Conservation (phyloP, 2,329 filamentous ascomycete species). For the Scytalidium sp. region DNA sequence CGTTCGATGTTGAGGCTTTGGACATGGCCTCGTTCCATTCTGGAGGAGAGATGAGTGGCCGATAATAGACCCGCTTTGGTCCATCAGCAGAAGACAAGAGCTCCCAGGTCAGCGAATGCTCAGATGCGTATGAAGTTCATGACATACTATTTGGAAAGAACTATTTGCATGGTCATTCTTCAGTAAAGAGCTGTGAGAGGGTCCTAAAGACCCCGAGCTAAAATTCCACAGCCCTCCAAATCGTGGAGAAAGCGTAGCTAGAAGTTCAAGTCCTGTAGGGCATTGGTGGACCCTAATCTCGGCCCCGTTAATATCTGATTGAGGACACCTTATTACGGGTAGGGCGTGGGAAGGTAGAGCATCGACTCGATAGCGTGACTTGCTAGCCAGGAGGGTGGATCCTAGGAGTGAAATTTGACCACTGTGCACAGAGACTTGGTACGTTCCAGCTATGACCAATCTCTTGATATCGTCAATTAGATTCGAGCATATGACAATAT, state of each 20-base stretch:
- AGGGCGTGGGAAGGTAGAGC: conserved; percentile 69
- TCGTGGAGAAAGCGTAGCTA: conserved; percentile 62
- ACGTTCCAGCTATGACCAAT: conserved; percentile 64
- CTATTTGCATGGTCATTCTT: conserved; percentile 18
- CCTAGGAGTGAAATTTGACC: conserved; percentile 66
- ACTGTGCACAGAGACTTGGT: conserved; percentile 56
- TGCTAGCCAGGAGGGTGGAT: conserved; percentile 52
- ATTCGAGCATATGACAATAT: not conserved
- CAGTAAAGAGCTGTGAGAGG: conserved; percentile 7
- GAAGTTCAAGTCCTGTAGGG: conserved; percentile 43
- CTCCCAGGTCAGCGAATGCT: conserved; percentile 34
- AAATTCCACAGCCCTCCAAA: conserved; percentile 67
- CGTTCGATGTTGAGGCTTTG: conserved; percentile 27
- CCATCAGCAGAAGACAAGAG: conserved; percentile 51
- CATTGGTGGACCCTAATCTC: conserved; percentile 55
- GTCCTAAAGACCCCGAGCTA: conserved; percentile 18
- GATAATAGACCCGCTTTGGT: conserved; percentile 46
- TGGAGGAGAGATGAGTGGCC: conserved; percentile 53
- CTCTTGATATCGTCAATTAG: conserved; percentile 38
- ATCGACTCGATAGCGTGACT: conserved; percentile 53
- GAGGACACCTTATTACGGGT: conserved; percentile 56
- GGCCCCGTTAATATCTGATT: conserved; percentile 42
- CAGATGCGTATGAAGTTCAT: conserved; percentile 3
- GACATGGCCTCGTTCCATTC: conserved; percentile 52
- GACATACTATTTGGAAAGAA: conserved; percentile 49